These are phyloP conservation scores for Ligustrum vulgare DNA, from an alignment of 257 asterid genomes.

Conservation along the genomic window DNA sequence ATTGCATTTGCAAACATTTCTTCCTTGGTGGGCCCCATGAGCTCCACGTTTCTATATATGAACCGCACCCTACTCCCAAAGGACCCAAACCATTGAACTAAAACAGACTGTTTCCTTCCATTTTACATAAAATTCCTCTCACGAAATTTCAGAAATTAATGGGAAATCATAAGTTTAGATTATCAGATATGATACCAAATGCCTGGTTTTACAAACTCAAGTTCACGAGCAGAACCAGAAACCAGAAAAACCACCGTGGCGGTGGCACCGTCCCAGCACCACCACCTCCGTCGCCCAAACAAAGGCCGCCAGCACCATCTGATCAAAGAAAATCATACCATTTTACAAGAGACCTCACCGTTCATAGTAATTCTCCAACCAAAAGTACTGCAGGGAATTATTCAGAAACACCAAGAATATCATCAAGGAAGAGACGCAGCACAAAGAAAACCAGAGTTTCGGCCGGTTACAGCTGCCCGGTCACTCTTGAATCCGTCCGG, in stretches of 20 bases:
- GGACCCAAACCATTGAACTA: background rate
- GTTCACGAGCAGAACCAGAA: conserved; percentile 8
- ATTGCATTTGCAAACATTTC: background rate
- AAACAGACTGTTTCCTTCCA: background rate
- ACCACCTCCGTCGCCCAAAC: background rate
- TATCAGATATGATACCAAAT: conserved; percentile 20
- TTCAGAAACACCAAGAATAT: conserved; percentile 8
- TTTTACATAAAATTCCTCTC: background rate
- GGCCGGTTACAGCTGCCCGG: conserved; percentile 3
- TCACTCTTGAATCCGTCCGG: background rate
- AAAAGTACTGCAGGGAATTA: background rate
- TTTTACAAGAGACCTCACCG: conserved; percentile 3
- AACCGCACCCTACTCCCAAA: background rate
- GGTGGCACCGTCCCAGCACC: background rate
- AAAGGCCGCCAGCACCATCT: background rate
- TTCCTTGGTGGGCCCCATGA: background rate
- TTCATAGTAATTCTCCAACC: background rate
- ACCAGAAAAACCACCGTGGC: conserved; percentile 2
- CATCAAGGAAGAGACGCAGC: conserved; percentile 6
- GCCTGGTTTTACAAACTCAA: conserved; percentile 21
- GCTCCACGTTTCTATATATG: background rate
- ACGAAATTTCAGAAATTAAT: background rate
- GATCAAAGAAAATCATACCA: conserved; percentile 13
- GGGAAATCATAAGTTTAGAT: conserved; percentile 16
- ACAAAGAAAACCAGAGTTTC: conserved; percentile 8